phyloP scores from a whole-genome alignment of 2,329 filamentous ascomycete species.

The Scytalidium lignicola region DNA sequence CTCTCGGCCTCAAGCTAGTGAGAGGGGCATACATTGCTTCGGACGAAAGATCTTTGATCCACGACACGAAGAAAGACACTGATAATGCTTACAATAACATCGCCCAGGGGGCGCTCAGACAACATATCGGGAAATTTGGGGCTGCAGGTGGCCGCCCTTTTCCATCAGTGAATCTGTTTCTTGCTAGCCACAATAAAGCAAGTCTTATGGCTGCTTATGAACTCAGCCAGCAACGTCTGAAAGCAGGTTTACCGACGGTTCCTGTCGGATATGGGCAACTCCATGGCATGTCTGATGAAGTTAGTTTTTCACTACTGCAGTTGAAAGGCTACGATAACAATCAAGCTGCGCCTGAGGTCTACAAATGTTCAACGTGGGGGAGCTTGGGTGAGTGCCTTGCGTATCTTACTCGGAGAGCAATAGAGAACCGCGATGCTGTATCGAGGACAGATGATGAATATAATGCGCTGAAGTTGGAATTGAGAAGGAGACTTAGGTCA shows the following conservation, averaged over 20 bases:
- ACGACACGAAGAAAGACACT: conserved; percentile 41
- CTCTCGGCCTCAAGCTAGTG: conserved; percentile 46
- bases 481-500: conserved; percentile 4
- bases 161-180: conserved; percentile 49
- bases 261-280: conserved; percentile 66
- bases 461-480: conserved; percentile 15
- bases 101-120: conserved; percentile 33
- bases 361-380: conserved; percentile 38
- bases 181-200: conserved; percentile 76
- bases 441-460: conserved; percentile 23
- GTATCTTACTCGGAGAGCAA: conserved; percentile 32
- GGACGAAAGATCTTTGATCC: conserved; percentile 39
- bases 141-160: background rate
- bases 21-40: conserved; percentile 47
- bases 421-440: conserved; percentile 35
- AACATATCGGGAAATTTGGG: too few species aligned
- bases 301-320: conserved; percentile 52
- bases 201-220: conserved; percentile 55
- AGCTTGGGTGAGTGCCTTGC: conserved; percentile 33
- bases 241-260: conserved; percentile 31
- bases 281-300: conserved; percentile 90
- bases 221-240: conserved; percentile 38
- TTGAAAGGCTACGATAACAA: conserved; percentile 22
- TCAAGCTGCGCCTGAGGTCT: conserved; percentile 25
- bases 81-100: conserved; percentile 51